Base-by-base conservation (phyloP, 768 basidiomycete species). In the Mrakia hoshinonis region DNA sequence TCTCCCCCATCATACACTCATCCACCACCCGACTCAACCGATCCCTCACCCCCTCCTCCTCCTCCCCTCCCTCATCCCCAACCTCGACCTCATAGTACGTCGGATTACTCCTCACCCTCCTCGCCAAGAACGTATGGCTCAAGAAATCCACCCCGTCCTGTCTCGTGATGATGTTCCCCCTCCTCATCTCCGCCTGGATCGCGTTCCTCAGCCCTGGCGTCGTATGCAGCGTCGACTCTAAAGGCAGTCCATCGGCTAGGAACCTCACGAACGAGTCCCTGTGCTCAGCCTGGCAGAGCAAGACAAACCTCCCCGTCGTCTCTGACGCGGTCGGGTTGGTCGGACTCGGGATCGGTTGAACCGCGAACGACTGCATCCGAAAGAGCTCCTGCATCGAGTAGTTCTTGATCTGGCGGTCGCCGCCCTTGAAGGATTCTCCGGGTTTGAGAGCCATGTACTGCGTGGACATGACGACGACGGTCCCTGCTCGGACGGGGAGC, bases 221-320 rank as follows among this genome's bases (percentile, higher is more conserved):
- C 85, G 87, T 81, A 77, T 67, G 74, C 29, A 97, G 80, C 34
- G 82, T 82, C 11, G 95, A 98, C 80, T 99, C 96, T 46, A 97
- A 81, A 1, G 92, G 91, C 26, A 95, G 81, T 6, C 96, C 96
- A 26, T 93, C 89, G 69, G 87, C 87, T 73, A 99, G 80, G 82
- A 95, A 92, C 31, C 89, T 87, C 54, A 84, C 84, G 77, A 92
- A 87, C 18, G 88, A 87, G 73, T 92, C 90, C 73, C 86, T 85
- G 61, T 87, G 85, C 78, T 96, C 94, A 7, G 86, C 83, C 75
- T 92, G 94, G 79, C 95, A 97, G 77, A 99, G 90, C 58, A 98
- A 80, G 76, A 89, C 83, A 81, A 95, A 93, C 69, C 84, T 83
- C 0, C 91, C 74, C 39, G 43, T 72, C 65, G 65, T 49, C 65